These are phyloP conservation scores for Epichloe glyceriae DNA, from an alignment of 2,329 filamentous ascomycete species.

Conservation along the genomic window DNA sequence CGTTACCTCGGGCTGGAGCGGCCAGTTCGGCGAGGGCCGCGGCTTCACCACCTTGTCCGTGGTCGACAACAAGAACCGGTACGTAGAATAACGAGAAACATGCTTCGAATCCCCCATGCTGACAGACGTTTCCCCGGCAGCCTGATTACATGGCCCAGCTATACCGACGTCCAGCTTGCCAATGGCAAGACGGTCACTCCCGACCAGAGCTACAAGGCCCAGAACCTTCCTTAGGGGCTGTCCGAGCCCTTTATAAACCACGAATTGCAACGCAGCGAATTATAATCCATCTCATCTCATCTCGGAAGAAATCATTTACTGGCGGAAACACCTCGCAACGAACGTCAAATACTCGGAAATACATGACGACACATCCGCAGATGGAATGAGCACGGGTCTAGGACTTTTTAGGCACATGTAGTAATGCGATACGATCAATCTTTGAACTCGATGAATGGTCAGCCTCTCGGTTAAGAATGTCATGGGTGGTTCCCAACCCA, in stretches of 20 bases:
- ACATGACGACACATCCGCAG: too few relatives aligned
- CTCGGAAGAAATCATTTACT: not conserved
- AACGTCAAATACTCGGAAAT: too few relatives aligned
- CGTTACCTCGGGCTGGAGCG: slow-evolving; percentile 41
- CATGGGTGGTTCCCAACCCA: too few relatives aligned
- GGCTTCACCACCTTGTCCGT: slow-evolving; percentile 43
- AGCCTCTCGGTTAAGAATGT: too few relatives aligned
- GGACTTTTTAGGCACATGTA: too few relatives aligned
- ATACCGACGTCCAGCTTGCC: slow-evolving; percentile 28
- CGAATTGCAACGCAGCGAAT: not conserved
- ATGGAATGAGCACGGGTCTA: too few relatives aligned
- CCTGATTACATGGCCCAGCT: slow-evolving; percentile 38
- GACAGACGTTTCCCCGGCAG: not conserved
- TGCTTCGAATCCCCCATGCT: not conserved
- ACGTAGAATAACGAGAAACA: not conserved
- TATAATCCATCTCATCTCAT: not conserved
- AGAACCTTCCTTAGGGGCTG: slow-evolving; percentile 19
- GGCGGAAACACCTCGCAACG: too few relatives aligned
- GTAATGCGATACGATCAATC: too few relatives aligned
- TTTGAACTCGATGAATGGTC: too few relatives aligned
- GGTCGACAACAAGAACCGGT: slow-evolving; percentile 25
- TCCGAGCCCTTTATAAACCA: not conserved
- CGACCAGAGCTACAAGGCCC: slow-evolving; percentile 2
- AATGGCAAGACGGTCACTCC: slow-evolving; percentile 30
- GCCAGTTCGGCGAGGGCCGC: slow-evolving; percentile 31